A percentile compares a stretch with the other conserved stretches of the same genome.
phyloP scores from a whole-genome alignment of 2,329 filamentous ascomycete species.

The Chaetothyriales sp. region DNA sequence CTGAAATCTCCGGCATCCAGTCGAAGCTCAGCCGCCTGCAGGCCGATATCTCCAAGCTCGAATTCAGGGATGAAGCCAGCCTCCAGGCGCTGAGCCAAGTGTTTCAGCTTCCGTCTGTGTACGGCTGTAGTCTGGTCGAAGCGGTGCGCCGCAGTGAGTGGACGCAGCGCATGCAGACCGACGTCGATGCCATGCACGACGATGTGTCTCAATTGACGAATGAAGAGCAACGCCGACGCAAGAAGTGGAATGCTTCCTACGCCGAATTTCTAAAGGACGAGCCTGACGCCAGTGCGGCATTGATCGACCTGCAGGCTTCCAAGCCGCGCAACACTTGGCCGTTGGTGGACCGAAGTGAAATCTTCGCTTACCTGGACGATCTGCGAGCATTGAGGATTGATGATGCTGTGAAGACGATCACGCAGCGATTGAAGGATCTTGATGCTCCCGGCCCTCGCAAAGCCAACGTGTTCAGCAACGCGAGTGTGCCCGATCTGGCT shows the following conservation, averaged over 20 bases:
- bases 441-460: conserved; percentile 69
- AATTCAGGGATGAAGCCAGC: conserved; percentile 61
- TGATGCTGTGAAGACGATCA: conserved; percentile 55
- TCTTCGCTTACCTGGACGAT: conserved; percentile 57
- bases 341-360: conserved; percentile 56
- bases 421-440: conserved; percentile 64
- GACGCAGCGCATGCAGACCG: conserved; percentile 76
- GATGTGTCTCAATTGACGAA: conserved; percentile 87
- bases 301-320: conserved; percentile 72
- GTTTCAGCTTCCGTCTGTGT: conserved; percentile 73
- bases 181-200: conserved; percentile 77
- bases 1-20: conserved; percentile 66
- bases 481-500: conserved; percentile 87
- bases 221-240: conserved; percentile 76
- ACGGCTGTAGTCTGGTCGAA: conserved; percentile 78
- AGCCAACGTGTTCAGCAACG: conserved; percentile 86
- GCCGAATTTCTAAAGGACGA: conserved; percentile 16
- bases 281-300: conserved; percentile 34
- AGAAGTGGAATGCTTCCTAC: conserved; percentile 60
- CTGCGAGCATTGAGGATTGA: conserved; percentile 54
- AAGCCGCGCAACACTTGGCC: conserved; percentile 76
- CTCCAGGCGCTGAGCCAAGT: conserved; percentile 72
- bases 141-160: conserved; percentile 77
- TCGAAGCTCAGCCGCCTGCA: conserved; percentile 60
- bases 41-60: conserved; percentile 55